Base-by-base conservation (phyloP, 768 basidiomycete species). In the Roridomyces roridus region DNA sequence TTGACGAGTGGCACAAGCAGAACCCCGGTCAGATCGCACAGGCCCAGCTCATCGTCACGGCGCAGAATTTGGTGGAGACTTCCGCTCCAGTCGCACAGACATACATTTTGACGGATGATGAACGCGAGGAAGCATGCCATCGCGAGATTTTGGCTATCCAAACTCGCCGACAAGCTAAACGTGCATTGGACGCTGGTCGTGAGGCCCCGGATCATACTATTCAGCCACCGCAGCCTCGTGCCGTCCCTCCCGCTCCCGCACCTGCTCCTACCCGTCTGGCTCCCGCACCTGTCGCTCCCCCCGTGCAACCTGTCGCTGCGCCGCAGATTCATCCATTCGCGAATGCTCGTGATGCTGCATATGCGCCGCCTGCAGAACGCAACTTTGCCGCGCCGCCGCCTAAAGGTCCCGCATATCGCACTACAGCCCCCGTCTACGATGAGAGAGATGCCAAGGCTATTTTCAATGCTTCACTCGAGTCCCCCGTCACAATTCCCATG, bases 371-470 rank as follows among this genome's bases (percentile, higher is more conserved):
- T 0, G 41, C 44, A 6, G 46, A 51, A 21, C 51, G 51, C 0
- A 64, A 64, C 49, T 10, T 63, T 37, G 57, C 35, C 7, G 60
- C 58, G 2, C 57, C 36, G 10, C 36, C 55, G 0, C 11, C 12
- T 9, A 11, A n/a, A 2, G 65, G 63, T 5, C 51, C 62, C 5
- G 60, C 64, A 0, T 67, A 67, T 51, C 67, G 63, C 14, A 58
- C 53, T 6, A 44, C 48, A 0, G 37, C 65, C 0, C 66, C 66
- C 1, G 52, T 67, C 7, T 59, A 68, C 6, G 60, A 71, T 39
- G 25, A 58, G 7, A 52, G 49, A 9, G 31, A 67, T 24, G 56
- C 49, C 0, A 43, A 14, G 14, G 44, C 28, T 3, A 59, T 68
- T 7, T 59, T 58, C n/a, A 34, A 59, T n/a, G 54, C 59, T 0